These are phyloP conservation scores for sunflower (Helianthus annuus) DNA, from an alignment of 129 eudicot species.

Conservation along the genomic window HanXRQr2.0-SUNRISE NC_035441.2:743899-744398, in stretches of 20 bases:
- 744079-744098: constrained; percentile 61
- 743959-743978: constrained; percentile 85
- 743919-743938: constrained; percentile 60
- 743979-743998: constrained; percentile 98
- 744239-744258: constrained; percentile 60
- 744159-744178: constrained; percentile 80
- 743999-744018: constrained; percentile 93
- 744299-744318: constrained; percentile 52
- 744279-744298: constrained; percentile 46
- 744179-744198: constrained; percentile 92
- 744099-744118: constrained; percentile 64
- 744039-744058: constrained; percentile 57
- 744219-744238: constrained; percentile 56
- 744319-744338: constrained; percentile 85
- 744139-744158: constrained; percentile 67
- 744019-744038: constrained; percentile 74
- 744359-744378: constrained; percentile 65
- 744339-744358: constrained; percentile 87
- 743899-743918: constrained; percentile 61
- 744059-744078: constrained; percentile 68
- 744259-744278: constrained; percentile 93
- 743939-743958: constrained; percentile 65
- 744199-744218: constrained; percentile 92
- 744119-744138: constrained; percentile 54
- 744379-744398: constrained; percentile 95